Conservation (phyloP, 805 yeast species). For the Saccharomycopsis babjevae region DNA sequence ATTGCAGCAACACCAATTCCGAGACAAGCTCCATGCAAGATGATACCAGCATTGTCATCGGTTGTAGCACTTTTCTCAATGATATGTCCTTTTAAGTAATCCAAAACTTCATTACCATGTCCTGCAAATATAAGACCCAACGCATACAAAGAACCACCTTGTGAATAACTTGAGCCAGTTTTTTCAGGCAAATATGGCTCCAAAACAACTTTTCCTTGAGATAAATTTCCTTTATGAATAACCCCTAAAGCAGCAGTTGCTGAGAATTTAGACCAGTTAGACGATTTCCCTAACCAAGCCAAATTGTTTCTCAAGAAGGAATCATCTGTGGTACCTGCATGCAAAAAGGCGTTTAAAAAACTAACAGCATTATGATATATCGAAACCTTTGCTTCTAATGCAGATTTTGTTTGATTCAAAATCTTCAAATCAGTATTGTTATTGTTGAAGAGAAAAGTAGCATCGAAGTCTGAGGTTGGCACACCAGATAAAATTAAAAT, state of each 20-base stretch:
- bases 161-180: conserved; percentile 74
- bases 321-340: conserved; percentile 94
- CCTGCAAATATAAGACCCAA: conserved; percentile 93
- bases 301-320: conserved; percentile 80
- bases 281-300: conserved; percentile 96
- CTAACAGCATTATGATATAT: conserved; percentile 94
- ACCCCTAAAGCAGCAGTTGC: conserved; percentile 98
- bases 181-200: conserved; percentile 79
- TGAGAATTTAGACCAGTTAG: conserved; percentile 95
- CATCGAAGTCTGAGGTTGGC: conserved; percentile 87
- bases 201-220: conserved; percentile 79
- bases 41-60: conserved; percentile 63
- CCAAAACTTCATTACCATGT: conserved; percentile 70
- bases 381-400: conserved; percentile 84
- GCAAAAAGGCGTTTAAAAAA: conserved; percentile 88
- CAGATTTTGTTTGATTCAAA: conserved; percentile 68
- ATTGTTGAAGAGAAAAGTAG: conserved; percentile 78
- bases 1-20: conserved; percentile 96
- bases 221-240: conserved; percentile 86
- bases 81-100: conserved; percentile 62
- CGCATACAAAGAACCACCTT: conserved; percentile 93
- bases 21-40: conserved; percentile 89
- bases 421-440: conserved; percentile 79
- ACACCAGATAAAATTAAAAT: conserved; percentile 75
- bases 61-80: conserved; percentile 54